A percentile compares a stretch with the other conserved stretches of the same genome.
Conservation (phyloP, 164 flowering plant genomes). For the Tetrastigma voinierianum region DNA sequence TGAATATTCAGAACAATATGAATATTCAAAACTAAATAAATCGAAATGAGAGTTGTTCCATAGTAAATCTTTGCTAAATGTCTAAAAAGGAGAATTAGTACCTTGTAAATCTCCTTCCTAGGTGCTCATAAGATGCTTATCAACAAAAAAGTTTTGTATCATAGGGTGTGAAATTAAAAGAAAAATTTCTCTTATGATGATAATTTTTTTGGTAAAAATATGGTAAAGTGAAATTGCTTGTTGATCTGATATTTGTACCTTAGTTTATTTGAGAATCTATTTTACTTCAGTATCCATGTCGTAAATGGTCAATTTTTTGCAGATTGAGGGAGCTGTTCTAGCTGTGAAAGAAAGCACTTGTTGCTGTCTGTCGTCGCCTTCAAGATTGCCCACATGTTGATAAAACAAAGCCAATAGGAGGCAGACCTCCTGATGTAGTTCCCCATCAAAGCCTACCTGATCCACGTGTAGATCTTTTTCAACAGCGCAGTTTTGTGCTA, state of each 20-base stretch:
- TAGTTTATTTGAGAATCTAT: background rate
- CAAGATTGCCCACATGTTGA: conserved; percentile 51
- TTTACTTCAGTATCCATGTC: background rate
- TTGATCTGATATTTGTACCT: background rate
- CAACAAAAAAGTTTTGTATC: too few species aligned
- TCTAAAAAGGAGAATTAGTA: too few species aligned
- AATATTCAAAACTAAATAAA: too few species aligned
- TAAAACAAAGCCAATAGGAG: conserved; percentile 29
- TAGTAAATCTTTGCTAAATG: too few species aligned
- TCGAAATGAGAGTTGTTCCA: too few species aligned
- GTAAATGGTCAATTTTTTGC: conserved; percentile 18
- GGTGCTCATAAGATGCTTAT: too few species aligned
- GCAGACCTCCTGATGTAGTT: conserved; percentile 32
- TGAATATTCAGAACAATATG: too few species aligned
- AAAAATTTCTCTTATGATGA: background rate
- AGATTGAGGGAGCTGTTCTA: conserved; percentile 70
- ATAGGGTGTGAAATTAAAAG: background rate
- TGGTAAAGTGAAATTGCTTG: background rate
- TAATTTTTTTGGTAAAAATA: background rate
- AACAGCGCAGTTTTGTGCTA: conserved; percentile 23
- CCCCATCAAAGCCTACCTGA: conserved; percentile 31
- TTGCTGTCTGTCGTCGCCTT: conserved; percentile 63
- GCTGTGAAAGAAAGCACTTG: conserved; percentile 77
- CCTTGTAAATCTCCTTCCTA: too few species aligned
- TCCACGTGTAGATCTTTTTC: conserved; percentile 26